A percentile compares a stretch with the other conserved stretches of the same genome.
These are phyloP conservation scores for Clonostachys rhizophaga DNA, from an alignment of 2,329 filamentous ascomycete genomes.

Conservation along the genomic window DNA sequence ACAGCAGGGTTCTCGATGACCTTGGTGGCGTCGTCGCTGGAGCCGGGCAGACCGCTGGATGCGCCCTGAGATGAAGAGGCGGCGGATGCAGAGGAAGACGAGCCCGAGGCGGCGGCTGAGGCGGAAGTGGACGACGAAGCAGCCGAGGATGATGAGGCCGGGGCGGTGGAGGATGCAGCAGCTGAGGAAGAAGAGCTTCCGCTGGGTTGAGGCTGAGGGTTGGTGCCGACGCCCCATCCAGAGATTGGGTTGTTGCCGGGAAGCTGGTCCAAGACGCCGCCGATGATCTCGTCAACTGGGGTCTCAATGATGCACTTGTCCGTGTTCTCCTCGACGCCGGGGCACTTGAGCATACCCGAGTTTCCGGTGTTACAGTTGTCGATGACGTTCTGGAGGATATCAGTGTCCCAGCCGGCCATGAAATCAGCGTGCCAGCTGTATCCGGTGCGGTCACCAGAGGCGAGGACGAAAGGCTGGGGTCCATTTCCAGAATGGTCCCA, in stretches of 20 bases:
- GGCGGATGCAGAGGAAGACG: too few species aligned
- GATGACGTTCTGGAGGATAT: constrained; percentile 61
- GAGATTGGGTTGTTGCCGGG: constrained; percentile 52
- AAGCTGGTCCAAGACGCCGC: constrained; percentile 37
- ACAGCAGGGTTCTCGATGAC: neutral
- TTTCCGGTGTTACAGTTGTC: constrained; percentile 59
- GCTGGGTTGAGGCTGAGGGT: neutral
- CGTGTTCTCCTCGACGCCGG: constrained; percentile 47
- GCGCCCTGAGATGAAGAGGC: neutral
- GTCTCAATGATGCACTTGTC: constrained; percentile 45
- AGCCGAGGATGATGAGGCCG: neutral
- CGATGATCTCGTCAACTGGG: constrained; percentile 37
- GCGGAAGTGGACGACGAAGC: neutral
- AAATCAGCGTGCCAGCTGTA: constrained; percentile 71
- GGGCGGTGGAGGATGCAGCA: neutral
- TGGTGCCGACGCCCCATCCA: constrained; percentile 15
- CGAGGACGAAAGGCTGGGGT: constrained; percentile 60
- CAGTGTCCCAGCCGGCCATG: constrained; percentile 66
- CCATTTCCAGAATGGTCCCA: constrained; percentile 45
- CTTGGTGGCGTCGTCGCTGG: neutral
- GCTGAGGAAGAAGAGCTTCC: neutral
- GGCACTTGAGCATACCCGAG: constrained; percentile 58
- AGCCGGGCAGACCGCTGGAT: neutral
- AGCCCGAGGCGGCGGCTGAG: neutral
- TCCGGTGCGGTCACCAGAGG: constrained; percentile 66